A percentile compares a stretch with the other conserved stretches of the same genome.
Evolutionary conservation across 1,139 yeast species (phyloP).

Genomic region (Candida smagusa): DNA sequence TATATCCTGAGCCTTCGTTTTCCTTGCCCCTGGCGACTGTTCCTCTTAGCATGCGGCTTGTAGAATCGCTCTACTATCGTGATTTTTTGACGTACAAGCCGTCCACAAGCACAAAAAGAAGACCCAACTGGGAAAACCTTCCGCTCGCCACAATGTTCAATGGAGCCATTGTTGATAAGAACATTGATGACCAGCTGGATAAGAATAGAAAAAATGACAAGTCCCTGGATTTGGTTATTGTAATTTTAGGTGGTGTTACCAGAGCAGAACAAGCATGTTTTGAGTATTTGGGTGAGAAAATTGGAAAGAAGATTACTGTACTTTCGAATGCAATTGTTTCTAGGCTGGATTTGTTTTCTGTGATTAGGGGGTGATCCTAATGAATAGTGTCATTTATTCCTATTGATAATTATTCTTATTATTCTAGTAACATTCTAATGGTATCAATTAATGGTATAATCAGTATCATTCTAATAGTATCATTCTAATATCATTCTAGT

Average conservation of each 20-base stretch:
- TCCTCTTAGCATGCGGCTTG: slow-evolving; percentile 45
- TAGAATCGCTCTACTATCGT: slow-evolving; percentile 50
- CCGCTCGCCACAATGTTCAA: slow-evolving; percentile 37
- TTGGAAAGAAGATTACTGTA: slow-evolving; percentile 40
- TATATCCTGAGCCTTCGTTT: slow-evolving; percentile 46
- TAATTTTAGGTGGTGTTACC: slow-evolving; percentile 74
- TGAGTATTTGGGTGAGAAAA: slow-evolving; percentile 47
- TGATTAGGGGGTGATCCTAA: too few species aligned
- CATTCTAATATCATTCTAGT: too few species aligned
- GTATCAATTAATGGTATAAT: too few species aligned
- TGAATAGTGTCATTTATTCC: too few species aligned
- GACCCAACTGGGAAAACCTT: slow-evolving; percentile 47
- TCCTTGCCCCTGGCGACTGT: slow-evolving; percentile 52
- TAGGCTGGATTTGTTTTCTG: slow-evolving; percentile 30
- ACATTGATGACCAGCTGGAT: slow-evolving; percentile 31
- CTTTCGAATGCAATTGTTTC: slow-evolving; percentile 58
- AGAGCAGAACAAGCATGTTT: slow-evolving; percentile 71
- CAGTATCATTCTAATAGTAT: too few species aligned
- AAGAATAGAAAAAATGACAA: slow-evolving; percentile 15
- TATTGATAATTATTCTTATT: too few species aligned
- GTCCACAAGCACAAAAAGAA: slow-evolving; percentile 32
- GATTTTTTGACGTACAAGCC: slow-evolving; percentile 45
- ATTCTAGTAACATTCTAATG: too few species aligned
- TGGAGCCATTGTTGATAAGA: slow-evolving; percentile 36
- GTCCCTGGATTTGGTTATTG: slow-evolving; percentile 47